Percentiles rank a stretch among this genome's conserved stretches.
Evolutionary conservation across 495 filamentous ascomycete species (phyloP).

Genomic region (Aspergillus olivimuriae): DNA sequence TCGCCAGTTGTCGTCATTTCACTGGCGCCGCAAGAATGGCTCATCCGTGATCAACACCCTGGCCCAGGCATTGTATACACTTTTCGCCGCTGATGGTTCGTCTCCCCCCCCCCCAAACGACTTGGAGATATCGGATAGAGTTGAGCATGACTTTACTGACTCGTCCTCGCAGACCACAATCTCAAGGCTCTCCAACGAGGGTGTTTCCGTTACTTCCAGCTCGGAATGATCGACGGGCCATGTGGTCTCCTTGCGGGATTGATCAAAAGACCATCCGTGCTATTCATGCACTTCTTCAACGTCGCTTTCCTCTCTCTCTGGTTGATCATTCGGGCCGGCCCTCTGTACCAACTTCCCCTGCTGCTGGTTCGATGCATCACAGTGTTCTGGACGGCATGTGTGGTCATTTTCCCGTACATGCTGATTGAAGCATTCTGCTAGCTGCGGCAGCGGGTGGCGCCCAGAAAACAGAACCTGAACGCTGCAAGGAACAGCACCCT

Average conservation of each 20-base stretch:
- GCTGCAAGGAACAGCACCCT: too few relatives aligned
- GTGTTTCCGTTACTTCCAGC: slow-evolving; percentile 89
- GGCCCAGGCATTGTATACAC: slow-evolving; percentile 79
- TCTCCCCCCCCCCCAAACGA: slow-evolving; percentile 2
- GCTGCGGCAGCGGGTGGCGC: too few relatives aligned
- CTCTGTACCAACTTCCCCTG: slow-evolving; percentile 53
- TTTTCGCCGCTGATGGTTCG: slow-evolving; percentile 80
- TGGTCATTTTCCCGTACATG: slow-evolving; percentile 85
- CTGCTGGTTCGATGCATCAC: slow-evolving; percentile 53
- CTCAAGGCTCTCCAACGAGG: slow-evolving; percentile 79
- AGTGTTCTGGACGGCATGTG: slow-evolving; percentile 81
- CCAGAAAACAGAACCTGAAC: not conserved
- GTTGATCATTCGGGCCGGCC: slow-evolving; percentile 55
- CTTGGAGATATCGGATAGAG: too few relatives aligned
- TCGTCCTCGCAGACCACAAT: too few relatives aligned
- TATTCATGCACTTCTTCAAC: slow-evolving; percentile 90
- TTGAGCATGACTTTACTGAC: too few relatives aligned
- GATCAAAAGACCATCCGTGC: slow-evolving; percentile 66
- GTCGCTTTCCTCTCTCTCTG: slow-evolving; percentile 88
- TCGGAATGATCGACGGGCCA: slow-evolving; percentile 70
- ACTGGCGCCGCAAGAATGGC: slow-evolving; percentile 78
- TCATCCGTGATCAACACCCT: slow-evolving; percentile 93
- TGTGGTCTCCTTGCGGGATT: slow-evolving; percentile 79
- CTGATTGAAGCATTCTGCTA: slow-evolving; percentile 29
- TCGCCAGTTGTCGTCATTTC: slow-evolving; percentile 67